phyloP scores from a whole-genome alignment of 2,329 filamentous ascomycete genomes.

The Aspergillus japonicus region DNA sequence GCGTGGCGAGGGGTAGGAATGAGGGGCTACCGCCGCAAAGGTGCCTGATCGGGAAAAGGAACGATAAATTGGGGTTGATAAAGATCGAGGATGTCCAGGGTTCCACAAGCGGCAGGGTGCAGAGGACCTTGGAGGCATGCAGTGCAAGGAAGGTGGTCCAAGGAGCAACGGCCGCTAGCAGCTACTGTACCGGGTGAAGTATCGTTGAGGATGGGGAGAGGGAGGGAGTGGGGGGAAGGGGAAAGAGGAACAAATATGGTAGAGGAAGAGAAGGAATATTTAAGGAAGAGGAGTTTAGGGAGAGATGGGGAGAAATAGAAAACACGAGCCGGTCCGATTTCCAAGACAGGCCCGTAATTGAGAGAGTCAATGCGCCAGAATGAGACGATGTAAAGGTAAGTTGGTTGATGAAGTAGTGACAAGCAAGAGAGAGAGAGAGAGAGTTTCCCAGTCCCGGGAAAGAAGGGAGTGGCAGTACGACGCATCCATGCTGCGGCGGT shows the following conservation, averaged over 20 bases:
- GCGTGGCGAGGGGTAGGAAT: constrained; percentile 19
- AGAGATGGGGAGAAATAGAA: background rate
- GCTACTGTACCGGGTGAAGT: constrained; percentile 2
- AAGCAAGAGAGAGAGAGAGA: background rate
- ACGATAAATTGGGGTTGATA: constrained; percentile 15
- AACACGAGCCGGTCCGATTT: background rate
- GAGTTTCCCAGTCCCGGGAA: background rate
- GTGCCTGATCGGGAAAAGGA: constrained; percentile 14
- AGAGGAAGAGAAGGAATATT: background rate
- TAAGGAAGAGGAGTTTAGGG: background rate
- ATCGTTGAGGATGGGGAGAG: background rate
- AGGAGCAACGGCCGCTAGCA: constrained; percentile 6
- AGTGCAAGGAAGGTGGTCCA: constrained; percentile 15
- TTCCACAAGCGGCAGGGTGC: constrained; percentile 25
- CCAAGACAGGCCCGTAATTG: background rate
- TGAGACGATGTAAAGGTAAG: background rate
- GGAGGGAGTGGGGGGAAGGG: background rate
- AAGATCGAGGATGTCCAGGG: constrained; percentile 13
- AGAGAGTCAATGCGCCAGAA: background rate
- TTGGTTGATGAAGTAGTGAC: background rate
- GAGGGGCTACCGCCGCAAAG: constrained; percentile 18
- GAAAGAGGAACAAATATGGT: background rate
- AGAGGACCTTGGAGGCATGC: constrained; percentile 41
- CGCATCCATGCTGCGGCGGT: background rate
- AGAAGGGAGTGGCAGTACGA: background rate